phyloP scores from a whole-genome alignment of 2,329 filamentous ascomycete genomes.

The Pseudopithomyces chartarum region DNA sequence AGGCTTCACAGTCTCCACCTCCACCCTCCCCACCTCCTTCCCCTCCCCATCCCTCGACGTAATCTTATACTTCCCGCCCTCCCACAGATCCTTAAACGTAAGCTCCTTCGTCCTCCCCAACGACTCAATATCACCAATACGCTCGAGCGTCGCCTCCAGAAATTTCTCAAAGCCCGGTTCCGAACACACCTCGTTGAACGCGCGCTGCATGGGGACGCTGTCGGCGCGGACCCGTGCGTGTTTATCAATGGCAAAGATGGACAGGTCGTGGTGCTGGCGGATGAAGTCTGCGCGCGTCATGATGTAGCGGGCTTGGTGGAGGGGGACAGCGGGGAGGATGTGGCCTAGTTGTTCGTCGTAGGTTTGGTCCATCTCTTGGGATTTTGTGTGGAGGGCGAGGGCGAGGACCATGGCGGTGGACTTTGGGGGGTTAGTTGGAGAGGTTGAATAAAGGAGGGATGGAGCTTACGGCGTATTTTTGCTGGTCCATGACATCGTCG shows the following conservation, averaged over 20 bases:
- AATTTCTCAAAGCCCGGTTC: conserved; percentile 80
- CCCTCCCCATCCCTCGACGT: conserved; percentile 37
- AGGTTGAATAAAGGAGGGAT: not conserved
- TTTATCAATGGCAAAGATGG: conserved; percentile 93
- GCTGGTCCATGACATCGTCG: conserved; percentile 97
- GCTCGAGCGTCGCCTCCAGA: conserved; percentile 78
- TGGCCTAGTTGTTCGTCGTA: conserved; percentile 73
- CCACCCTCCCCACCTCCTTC: conserved; percentile 31
- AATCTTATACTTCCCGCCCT: conserved; percentile 73
- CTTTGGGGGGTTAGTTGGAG: conserved; percentile 45
- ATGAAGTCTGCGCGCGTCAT: conserved; percentile 98
- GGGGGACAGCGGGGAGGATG: conserved; percentile 72
- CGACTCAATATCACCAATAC: conserved; percentile 92
- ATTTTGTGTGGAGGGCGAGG: conserved; percentile 84
- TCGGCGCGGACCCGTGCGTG: conserved; percentile 87
- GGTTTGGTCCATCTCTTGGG: conserved; percentile 64
- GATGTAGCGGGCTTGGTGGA: conserved; percentile 63
- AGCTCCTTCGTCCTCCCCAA: conserved; percentile 92
- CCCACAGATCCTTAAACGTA: conserved; percentile 91
- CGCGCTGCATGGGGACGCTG: conserved; percentile 93
- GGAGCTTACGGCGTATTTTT: conserved; percentile 83
- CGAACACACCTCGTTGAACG: conserved; percentile 82
- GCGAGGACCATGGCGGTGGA: conserved; percentile 94
- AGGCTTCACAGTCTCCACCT: conserved; percentile 39
- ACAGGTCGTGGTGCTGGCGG: conserved; percentile 86